phyloP scores from a whole-genome alignment of 108 stramenopile genomes.

The Licmophora abbreviata region DNA sequence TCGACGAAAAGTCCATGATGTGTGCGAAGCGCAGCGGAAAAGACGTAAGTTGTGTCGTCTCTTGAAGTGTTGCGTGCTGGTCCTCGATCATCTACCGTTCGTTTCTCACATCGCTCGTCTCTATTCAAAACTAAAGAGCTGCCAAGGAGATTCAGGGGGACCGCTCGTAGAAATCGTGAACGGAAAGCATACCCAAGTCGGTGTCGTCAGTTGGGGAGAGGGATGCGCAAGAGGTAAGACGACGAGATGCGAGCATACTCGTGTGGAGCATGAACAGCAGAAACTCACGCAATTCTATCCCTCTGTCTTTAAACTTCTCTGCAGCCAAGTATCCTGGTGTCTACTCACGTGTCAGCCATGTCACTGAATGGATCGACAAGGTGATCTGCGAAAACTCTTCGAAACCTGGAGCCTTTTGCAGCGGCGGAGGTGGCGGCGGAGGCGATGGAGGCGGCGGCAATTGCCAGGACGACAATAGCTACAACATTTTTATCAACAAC shows the following conservation, averaged over 20 bases:
- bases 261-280: no score
- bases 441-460: neutral
- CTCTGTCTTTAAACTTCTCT: no score
- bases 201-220: conserved; percentile 20
- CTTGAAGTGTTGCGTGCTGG: neutral
- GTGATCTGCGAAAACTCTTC: conserved; percentile 19
- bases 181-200: conserved; percentile 12
- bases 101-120: no score
- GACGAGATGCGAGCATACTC: no score
- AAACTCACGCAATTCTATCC: no score
- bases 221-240: no score
- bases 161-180: conserved; percentile 8
- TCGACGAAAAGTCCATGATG: conserved; percentile 5
- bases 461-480: no score
- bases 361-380: conserved; percentile 16
- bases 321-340: conserved; percentile 13
- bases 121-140: no score
- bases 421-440: neutral
- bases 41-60: neutral
- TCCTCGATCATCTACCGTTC: no score
- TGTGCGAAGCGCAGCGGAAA: conserved; percentile 11
- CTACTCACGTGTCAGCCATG: conserved; percentile 17
- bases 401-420: conserved; percentile 7
- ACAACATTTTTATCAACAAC: no score
- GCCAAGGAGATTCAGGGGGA: conserved; percentile 27